These are phyloP conservation scores for Fusarium dimerum DNA, from an alignment of 2,329 filamentous ascomycete species.

Conservation along the genomic window DNA sequence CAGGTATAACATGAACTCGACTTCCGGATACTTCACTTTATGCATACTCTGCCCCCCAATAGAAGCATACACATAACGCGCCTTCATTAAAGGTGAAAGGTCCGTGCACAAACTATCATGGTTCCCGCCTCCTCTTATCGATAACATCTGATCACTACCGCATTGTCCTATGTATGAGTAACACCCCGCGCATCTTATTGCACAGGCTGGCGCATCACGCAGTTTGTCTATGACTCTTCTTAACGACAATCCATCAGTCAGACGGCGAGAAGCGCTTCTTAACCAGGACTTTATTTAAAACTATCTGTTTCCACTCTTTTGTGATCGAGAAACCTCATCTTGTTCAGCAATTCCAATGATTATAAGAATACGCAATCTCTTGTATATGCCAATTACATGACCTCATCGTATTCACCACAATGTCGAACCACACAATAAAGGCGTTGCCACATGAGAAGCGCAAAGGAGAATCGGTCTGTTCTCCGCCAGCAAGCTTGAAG, in stretches of 20 bases:
- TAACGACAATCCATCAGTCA: slow-evolving; percentile 20
- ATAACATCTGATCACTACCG: slow-evolving; percentile 8
- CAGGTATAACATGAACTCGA: too few relatives aligned
- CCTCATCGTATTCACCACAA: slow-evolving; percentile 35
- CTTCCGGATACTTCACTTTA: too few relatives aligned
- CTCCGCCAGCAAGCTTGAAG: not conserved
- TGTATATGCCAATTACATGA: slow-evolving; percentile 20
- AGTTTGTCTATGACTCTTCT: slow-evolving; percentile 30
- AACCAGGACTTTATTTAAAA: not conserved
- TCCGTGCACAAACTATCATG: slow-evolving; percentile 6
- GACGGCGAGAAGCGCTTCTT: slow-evolving; percentile 24
- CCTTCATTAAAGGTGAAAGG: not conserved
- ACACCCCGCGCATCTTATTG: slow-evolving; percentile 20
- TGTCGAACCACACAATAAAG: slow-evolving; percentile 59
- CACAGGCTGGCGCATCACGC: slow-evolving; percentile 1
- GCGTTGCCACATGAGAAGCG: slow-evolving; percentile 75
- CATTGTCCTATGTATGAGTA: slow-evolving; percentile 16
- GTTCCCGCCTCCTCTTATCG: slow-evolving; percentile 19
- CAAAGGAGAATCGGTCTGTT: slow-evolving; percentile 78
- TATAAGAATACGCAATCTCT: slow-evolving; percentile 24
- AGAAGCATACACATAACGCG: too few relatives aligned
- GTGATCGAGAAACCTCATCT: not conserved
- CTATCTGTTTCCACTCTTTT: slow-evolving; percentile 10
- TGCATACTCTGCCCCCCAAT: too few relatives aligned
- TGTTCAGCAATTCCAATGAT: slow-evolving; percentile 29